phyloP scores from a whole-genome alignment of 148 eudicot species.

The Amaranthus cruentus region DNA sequence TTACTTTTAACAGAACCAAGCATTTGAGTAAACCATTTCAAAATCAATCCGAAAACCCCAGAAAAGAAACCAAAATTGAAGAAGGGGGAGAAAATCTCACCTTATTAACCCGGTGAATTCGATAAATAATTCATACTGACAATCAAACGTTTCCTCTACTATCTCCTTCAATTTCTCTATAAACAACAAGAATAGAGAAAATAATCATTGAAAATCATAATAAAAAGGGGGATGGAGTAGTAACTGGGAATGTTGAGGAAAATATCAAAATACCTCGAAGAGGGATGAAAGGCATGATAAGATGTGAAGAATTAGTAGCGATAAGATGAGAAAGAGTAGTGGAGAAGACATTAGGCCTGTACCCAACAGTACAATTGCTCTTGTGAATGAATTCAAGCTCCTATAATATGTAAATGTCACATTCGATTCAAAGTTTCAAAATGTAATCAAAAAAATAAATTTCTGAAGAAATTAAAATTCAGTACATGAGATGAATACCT shows the following conservation, averaged over 20 bases:
- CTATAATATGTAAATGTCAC: conserved; percentile 22
- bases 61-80: neutral
- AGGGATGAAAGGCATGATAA: conserved; percentile 78
- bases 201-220: neutral
- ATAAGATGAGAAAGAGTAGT: conserved; percentile 93
- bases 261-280: conserved; percentile 45
- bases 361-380: conserved; percentile 81
- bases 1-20: neutral
- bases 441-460: neutral
- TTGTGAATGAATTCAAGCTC: conserved; percentile 91
- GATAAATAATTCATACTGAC: conserved; percentile 70
- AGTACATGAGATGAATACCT: conserved; percentile 29
- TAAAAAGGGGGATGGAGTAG: neutral
- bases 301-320: conserved; percentile 75
- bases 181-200: conserved; percentile 6
- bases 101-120: conserved; percentile 98
- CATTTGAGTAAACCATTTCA: neutral
- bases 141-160: conserved; percentile 76
- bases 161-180: conserved; percentile 59
- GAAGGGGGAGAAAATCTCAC: conserved; percentile 26
- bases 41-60: neutral
- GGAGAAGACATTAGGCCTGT: conserved; percentile 89
- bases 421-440: neutral
- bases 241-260: neutral
- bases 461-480: neutral